Conservation (phyloP, 371 early-diverging fungal genomes). For the Apophysomyces elegans region DNA sequence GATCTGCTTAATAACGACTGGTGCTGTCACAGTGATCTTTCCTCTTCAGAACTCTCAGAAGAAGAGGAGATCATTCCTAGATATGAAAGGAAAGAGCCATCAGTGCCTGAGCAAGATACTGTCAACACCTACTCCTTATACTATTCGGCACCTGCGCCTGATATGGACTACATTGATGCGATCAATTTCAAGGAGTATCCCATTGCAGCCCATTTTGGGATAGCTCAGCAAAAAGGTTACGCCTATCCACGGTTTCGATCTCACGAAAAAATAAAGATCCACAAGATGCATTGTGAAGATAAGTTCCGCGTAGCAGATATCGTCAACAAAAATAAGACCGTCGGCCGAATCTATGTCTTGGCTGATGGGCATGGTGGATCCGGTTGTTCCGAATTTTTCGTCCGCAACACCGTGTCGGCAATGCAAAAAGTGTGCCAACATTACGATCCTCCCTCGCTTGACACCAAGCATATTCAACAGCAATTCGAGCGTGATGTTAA, state of each 20-base stretch:
- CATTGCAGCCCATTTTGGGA: conserved; percentile 56
- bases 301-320: conserved; percentile 64
- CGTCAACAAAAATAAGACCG: conserved; percentile 15
- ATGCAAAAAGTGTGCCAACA: conserved; percentile 54
- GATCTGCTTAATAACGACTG: too few species aligned
- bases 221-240: conserved; percentile 69
- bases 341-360: conserved; percentile 61
- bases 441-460: conserved; percentile 46
- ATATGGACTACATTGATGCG: conserved; percentile 41
- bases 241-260: conserved; percentile 67
- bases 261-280: conserved; percentile 58
- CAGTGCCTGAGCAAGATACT: conserved; percentile 41
- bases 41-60: conserved; percentile 28
- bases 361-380: conserved; percentile 73
- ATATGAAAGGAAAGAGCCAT: conserved; percentile 7
- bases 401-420: conserved; percentile 54
- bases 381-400: conserved; percentile 67
- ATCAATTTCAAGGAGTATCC: conserved; percentile 48
- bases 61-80: conserved; percentile 23
- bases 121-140: conserved; percentile 45
- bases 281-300: conserved; percentile 66
- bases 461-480: conserved; percentile 40
- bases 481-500: conserved; percentile 54
- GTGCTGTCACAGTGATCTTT: conserved; percentile 7
- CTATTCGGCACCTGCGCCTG: conserved; percentile 39